These are phyloP conservation scores for Naganishia randhawae DNA, from an alignment of 768 basidiomycete genomes.

Conservation along the genomic window DNA sequence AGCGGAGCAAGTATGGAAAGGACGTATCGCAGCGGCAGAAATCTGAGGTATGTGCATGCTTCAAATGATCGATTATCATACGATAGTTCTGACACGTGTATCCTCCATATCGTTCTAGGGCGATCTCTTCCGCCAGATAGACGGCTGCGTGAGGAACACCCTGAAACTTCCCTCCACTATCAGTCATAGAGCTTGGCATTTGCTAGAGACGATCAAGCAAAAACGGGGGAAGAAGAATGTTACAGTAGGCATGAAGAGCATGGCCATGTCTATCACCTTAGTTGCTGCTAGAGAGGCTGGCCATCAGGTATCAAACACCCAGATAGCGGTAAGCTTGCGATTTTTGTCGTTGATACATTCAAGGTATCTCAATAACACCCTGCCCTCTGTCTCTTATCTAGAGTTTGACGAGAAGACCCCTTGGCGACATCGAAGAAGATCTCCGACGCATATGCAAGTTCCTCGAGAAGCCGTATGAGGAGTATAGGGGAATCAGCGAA, in stretches of 20 bases:
- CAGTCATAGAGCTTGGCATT: conserved; percentile 5
- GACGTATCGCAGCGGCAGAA: background rate
- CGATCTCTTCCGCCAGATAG: background rate
- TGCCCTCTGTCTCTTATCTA: background rate
- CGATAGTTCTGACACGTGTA: background rate
- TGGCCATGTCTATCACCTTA: background rate
- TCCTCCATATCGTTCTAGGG: background rate
- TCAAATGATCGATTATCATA: background rate
- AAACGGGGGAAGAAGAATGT: conserved; percentile 1
- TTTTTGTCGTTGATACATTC: no score
- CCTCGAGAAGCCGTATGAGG: background rate
- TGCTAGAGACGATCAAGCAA: background rate
- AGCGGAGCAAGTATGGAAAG: background rate
- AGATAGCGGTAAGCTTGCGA: conserved; percentile 9
- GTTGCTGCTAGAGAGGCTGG: conserved; percentile 18
- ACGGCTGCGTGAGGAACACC: conserved; percentile 9
- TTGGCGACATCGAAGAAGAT: background rate
- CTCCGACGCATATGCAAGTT: conserved; percentile 4
- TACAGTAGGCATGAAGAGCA: background rate
- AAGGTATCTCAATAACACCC: background rate
- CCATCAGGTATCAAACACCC: background rate
- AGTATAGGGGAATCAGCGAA: conserved; percentile 11
- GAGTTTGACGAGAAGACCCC: background rate
- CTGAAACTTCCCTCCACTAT: background rate
- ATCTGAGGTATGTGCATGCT: background rate